Conservation (phyloP, 257 asterid genomes). For the Gentiana straminea region DNA sequence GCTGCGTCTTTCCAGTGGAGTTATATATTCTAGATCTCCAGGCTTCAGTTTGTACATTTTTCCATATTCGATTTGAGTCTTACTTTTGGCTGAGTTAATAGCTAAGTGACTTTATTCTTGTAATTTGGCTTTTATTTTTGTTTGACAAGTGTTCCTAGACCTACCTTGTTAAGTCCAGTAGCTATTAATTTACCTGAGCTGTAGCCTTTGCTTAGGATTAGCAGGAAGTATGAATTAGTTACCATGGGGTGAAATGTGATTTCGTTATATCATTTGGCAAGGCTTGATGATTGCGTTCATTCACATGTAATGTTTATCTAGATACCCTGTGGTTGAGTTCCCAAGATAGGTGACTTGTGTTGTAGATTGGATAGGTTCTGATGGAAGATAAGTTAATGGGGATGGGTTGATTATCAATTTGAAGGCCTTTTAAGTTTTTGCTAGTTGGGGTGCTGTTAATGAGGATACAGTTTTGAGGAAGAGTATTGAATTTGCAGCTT, state of each 20-base stretch:
- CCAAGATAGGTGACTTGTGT: neutral
- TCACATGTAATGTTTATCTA: neutral
- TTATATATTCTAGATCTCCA: neutral
- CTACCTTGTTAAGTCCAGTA: neutral
- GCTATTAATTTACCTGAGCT: too few relatives aligned
- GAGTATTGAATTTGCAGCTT: neutral
- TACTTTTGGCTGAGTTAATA: neutral
- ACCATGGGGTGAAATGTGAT: too few relatives aligned
- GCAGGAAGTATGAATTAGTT: too few relatives aligned
- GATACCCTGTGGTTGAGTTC: too few relatives aligned
- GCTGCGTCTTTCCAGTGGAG: neutral
- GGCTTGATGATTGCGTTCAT: neutral
- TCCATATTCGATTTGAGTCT: neutral
- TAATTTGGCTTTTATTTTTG: neutral
- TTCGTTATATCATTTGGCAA: too few relatives aligned
- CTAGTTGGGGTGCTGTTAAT: neutral
- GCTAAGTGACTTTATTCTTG: too few relatives aligned
- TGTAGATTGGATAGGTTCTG: neutral
- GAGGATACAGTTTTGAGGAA: neutral
- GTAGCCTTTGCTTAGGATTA: too few relatives aligned
- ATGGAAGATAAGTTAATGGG: neutral
- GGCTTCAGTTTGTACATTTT: conserved; percentile 3
- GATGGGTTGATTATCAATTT: neutral
- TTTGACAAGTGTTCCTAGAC: neutral
- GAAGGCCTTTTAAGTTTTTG: neutral